Evolutionary conservation across 495 filamentous ascomycete species (phyloP).

Genomic region (Trichoderma gamsii): DNA sequence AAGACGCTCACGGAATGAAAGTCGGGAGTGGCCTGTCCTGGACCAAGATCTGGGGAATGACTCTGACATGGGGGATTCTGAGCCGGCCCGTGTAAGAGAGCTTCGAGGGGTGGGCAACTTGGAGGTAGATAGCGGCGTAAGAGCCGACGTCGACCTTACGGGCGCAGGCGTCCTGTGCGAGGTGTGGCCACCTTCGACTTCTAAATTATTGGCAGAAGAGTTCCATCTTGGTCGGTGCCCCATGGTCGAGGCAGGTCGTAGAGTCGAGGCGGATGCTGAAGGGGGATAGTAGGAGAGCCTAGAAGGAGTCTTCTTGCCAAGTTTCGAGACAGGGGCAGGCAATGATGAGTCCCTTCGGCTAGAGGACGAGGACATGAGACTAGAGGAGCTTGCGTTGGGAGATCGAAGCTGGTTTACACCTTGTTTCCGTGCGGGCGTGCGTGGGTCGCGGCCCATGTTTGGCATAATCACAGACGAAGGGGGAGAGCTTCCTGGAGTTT

Average conservation of each 20-base stretch:
- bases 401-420: slow-evolving; percentile 35
- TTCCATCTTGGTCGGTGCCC: slow-evolving; percentile 76
- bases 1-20: slow-evolving; percentile 46
- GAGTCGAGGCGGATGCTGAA: slow-evolving; percentile 17
- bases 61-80: slow-evolving; percentile 37
- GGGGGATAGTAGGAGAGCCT: slow-evolving; percentile 27
- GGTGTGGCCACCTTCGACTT: slow-evolving; percentile 60
- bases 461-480: slow-evolving; percentile 81
- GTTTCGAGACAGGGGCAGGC: slow-evolving; percentile 23
- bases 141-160: slow-evolving; percentile 32
- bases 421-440: slow-evolving; percentile 34
- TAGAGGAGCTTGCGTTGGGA: slow-evolving; percentile 36
- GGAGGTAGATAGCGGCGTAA: slow-evolving; percentile 35
- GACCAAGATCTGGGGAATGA: slow-evolving; percentile 31
- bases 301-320: slow-evolving; percentile 28
- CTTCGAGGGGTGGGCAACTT: slow-evolving; percentile 43
- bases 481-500: slow-evolving; percentile 83
- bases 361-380: slow-evolving; percentile 25
- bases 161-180: slow-evolving; percentile 40
- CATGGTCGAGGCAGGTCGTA: slow-evolving; percentile 41
- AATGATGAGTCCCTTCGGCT: slow-evolving; percentile 30
- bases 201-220: slow-evolving; percentile 60
- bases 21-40: slow-evolving; percentile 23
- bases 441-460: slow-evolving; percentile 43
- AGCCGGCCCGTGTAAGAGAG: slow-evolving; percentile 36